Evolutionary conservation across 2,329 filamentous ascomycete genomes (phyloP).

Genomic region (Coleophoma eucalyptorum): DNA sequence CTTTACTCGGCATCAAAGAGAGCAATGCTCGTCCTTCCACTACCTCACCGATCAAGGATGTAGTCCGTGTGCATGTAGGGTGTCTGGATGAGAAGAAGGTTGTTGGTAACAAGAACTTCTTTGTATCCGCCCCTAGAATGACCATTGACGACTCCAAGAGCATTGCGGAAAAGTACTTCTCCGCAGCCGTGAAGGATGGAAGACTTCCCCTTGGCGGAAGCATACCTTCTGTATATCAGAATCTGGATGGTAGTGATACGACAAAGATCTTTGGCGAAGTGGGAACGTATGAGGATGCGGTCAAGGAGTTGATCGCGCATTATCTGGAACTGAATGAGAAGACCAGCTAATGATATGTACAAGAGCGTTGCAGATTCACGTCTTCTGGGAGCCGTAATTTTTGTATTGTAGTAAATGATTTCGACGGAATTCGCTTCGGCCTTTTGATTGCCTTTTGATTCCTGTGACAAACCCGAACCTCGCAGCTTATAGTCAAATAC

Average conservation of each 20-base stretch:
- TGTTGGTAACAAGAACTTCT: constrained; percentile 5
- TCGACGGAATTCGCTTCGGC: no score
- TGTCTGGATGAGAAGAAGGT: constrained; percentile 14
- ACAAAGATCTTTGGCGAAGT: constrained; percentile 11
- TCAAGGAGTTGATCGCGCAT: background rate
- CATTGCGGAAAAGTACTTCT: constrained; percentile 11
- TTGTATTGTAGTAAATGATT: no score
- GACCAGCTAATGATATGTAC: background rate
- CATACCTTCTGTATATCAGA: constrained; percentile 1
- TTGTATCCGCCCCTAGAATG: constrained; percentile 4
- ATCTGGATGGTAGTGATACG: constrained; percentile 9
- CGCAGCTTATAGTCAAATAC: no score
- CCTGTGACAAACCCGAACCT: no score
- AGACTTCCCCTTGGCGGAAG: constrained; percentile 8
- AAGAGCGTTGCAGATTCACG: no score
- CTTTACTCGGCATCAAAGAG: background rate
- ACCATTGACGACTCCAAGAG: constrained; percentile 14
- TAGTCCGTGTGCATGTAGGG: background rate
- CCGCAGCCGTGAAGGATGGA: constrained; percentile 14
- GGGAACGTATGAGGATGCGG: background rate
- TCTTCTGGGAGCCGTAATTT: no score
- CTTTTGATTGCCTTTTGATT: no score
- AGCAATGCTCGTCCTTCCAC: background rate
- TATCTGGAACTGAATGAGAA: background rate
- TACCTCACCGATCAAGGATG: background rate